These are phyloP conservation scores for Phyllosticta citrichinensis DNA, from an alignment of 2,329 filamentous ascomycete species.

Conservation along the genomic window DNA sequence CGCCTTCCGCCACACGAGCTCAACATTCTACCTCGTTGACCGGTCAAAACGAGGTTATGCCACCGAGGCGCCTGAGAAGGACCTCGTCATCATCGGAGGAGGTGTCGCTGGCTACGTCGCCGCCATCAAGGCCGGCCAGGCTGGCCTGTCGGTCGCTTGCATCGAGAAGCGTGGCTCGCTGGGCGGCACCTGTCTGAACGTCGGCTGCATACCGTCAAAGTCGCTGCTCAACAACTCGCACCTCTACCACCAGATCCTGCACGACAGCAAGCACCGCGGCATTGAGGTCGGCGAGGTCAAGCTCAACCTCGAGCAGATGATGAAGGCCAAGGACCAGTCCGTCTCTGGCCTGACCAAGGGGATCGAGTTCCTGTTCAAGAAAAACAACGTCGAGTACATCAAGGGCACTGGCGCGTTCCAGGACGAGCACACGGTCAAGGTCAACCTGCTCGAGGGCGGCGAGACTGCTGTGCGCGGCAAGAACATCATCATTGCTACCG, in stretches of 20 bases:
- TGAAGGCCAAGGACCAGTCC: constrained; percentile 96
- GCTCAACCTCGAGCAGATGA: constrained; percentile 88
- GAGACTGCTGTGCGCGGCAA: constrained; percentile 80
- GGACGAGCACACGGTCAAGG: constrained; percentile 83
- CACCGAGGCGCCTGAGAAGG: constrained; percentile 65
- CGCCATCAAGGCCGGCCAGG: constrained; percentile 97
- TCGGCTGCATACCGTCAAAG: constrained; percentile 98
- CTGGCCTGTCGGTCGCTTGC: constrained; percentile 92
- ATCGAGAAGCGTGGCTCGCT: constrained; percentile 96
- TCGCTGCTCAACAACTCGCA: constrained; percentile 99
- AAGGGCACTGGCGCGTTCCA: constrained; percentile 84
- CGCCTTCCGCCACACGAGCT: constrained; percentile 26
- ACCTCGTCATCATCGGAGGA: constrained; percentile 94
- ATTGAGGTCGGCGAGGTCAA: constrained; percentile 97
- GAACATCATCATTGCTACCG: constrained; percentile 97
- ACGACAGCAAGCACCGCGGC: constrained; percentile 93
- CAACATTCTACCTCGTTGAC: constrained; percentile 38
- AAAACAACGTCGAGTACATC: constrained; percentile 97
- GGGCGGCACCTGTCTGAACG: constrained; percentile 95
- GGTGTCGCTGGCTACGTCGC: constrained; percentile 98
- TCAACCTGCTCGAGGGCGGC: constrained; percentile 82
- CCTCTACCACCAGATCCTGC: constrained; percentile 91
- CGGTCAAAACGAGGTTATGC: constrained; percentile 47
- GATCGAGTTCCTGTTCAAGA: constrained; percentile 97
- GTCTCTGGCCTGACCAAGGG: constrained; percentile 87